Percentiles rank a stretch among this genome's conserved stretches.
Evolutionary conservation across 352 stramenopile species (phyloP).

Genomic region (Phytophthora pinifolia): DNA sequence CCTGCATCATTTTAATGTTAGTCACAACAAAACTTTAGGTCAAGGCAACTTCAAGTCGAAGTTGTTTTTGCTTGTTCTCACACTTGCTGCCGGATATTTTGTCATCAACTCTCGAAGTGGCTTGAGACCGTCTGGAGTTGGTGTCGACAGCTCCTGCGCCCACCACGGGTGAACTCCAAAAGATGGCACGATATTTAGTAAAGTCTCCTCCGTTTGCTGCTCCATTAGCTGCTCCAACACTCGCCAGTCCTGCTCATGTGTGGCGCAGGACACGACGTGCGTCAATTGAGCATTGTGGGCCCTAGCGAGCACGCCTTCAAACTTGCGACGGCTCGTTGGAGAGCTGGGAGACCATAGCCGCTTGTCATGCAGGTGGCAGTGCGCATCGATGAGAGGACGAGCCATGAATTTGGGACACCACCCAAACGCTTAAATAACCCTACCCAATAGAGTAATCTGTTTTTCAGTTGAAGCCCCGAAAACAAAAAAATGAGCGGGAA

Average conservation of each 20-base stretch:
- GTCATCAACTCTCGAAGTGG: conserved; percentile 36
- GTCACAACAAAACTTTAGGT: conserved; percentile 11
- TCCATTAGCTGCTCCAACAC: conserved; percentile 47
- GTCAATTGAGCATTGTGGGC: conserved; percentile 37
- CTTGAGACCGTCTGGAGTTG: conserved; percentile 29
- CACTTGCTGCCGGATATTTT: conserved; percentile 44
- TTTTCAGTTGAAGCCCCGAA: conserved; percentile 7
- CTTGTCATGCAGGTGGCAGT: conserved; percentile 75
- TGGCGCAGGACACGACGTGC: conserved; percentile 65
- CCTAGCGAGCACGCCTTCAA: conserved; percentile 41
- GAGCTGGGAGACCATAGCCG: conserved; percentile 26
- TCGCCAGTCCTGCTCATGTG: conserved; percentile 60
- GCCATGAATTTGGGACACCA: conserved; percentile 23
- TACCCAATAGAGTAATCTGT: conserved; percentile 17
- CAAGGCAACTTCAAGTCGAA: conserved; percentile 30
- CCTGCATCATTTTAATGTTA: conserved; percentile 23
- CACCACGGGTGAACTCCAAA: conserved; percentile 86
- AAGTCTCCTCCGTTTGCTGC: background rate
- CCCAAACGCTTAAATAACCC: conserved; percentile 10
- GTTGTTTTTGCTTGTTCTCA: conserved; percentile 23
- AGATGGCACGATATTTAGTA: conserved; percentile 40
- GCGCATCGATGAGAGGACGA: conserved; percentile 47
- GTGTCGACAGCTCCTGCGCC: conserved; percentile 25
- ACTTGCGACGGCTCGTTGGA: conserved; percentile 11
- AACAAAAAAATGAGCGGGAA: conserved; percentile 28